A percentile compares a stretch with the other conserved stretches of the same genome.
phyloP scores from a whole-genome alignment of 1,139 yeast genomes.

The Suhomyces guaymorum region DNA sequence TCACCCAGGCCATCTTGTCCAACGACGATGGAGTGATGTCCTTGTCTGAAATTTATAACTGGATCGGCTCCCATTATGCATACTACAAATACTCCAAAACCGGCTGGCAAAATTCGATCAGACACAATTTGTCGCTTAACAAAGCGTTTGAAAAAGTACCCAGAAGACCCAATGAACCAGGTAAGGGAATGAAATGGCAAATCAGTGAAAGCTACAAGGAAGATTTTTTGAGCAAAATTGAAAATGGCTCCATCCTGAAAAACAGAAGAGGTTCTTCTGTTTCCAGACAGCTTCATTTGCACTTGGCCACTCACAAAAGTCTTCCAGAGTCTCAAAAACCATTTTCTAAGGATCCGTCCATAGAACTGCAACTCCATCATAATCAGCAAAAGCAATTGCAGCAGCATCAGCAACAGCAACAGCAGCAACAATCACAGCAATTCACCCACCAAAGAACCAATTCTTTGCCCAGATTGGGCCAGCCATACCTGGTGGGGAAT shows the following conservation, averaged over 20 bases:
- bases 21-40: constrained; percentile 87
- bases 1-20: constrained; percentile 92
- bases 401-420: constrained; percentile 19
- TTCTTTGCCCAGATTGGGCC: constrained; percentile 23
- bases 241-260: constrained; percentile 69
- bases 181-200: constrained; percentile 99
- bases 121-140: constrained; percentile 78
- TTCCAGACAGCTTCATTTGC: constrained; percentile 73
- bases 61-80: constrained; percentile 86
- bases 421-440: constrained; percentile 20
- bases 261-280: constrained; percentile 80
- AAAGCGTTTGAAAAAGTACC: constrained; percentile 95
- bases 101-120: constrained; percentile 90
- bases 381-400: constrained; percentile 19
- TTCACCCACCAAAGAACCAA: constrained; percentile 20
- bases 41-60: constrained; percentile 84
- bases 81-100: constrained; percentile 88
- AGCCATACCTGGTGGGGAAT: constrained; percentile 21
- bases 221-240: constrained; percentile 79
- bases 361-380: constrained; percentile 21
- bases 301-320: constrained; percentile 67
- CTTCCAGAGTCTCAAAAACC: constrained; percentile 55
- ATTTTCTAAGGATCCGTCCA: constrained; percentile 25
- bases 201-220: constrained; percentile 80
- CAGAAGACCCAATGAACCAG: constrained; percentile 92